phyloP scores from a whole-genome alignment of 805 yeast species.

The Yamadazyma sp. region DNA sequence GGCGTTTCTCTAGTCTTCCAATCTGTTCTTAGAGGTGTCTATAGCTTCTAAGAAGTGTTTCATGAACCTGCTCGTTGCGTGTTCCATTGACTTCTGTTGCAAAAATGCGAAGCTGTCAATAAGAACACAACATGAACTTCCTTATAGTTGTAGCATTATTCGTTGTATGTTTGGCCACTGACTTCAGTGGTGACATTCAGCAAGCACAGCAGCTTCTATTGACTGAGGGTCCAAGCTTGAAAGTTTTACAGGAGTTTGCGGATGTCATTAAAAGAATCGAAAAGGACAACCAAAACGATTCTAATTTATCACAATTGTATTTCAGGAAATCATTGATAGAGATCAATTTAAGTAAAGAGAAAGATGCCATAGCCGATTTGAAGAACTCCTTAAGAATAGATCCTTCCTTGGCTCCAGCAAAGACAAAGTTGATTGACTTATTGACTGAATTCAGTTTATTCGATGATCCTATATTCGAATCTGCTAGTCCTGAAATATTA shows the following conservation, averaged over 20 bases:
- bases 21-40: no score
- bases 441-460: conserved; percentile 53
- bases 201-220: conserved; percentile 19
- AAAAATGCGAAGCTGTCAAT: not conserved
- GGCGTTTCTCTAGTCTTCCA: no score
- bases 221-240: conserved; percentile 28
- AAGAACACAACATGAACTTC: conserved; percentile 1
- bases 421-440: conserved; percentile 44
- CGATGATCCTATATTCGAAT: conserved; percentile 20
- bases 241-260: conserved; percentile 25
- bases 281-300: conserved; percentile 21
- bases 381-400: conserved; percentile 43
- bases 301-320: conserved; percentile 43
- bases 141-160: not conserved
- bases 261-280: conserved; percentile 15
- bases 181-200: conserved; percentile 9
- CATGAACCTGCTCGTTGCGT: no score
- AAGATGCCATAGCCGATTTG: conserved; percentile 52
- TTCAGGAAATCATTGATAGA: conserved; percentile 64
- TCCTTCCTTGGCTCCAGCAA: conserved; percentile 46
- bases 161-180: not conserved
- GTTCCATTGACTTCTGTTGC: no score
- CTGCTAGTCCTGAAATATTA: conserved; percentile 11
- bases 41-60: no score
- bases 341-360: conserved; percentile 52